Conservation (phyloP, 75 land plant genomes). For the Picea sitchensis region DNA sequence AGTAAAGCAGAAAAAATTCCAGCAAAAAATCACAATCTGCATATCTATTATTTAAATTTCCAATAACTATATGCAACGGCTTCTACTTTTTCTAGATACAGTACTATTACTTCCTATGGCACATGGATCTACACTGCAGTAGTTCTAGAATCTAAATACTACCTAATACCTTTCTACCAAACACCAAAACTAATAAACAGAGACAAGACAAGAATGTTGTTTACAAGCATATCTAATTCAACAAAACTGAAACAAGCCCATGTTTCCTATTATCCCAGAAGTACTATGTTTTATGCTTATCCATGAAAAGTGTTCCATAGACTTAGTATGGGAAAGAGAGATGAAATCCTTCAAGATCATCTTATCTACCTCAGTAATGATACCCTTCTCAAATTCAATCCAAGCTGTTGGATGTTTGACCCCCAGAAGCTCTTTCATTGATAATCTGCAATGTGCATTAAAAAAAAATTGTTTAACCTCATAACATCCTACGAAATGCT, state of each 20-base stretch:
- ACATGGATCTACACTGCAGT: not conserved
- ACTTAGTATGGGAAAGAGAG: not conserved
- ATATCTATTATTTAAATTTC: not conserved
- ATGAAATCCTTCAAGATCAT: slow-evolving; percentile 1
- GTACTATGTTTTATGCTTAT: not conserved
- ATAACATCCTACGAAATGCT: not conserved
- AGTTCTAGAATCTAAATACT: no score
- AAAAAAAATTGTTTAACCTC: not conserved
- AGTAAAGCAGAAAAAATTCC: not conserved
- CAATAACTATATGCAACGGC: not conserved
- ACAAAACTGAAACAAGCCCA: not conserved
- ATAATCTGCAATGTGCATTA: slow-evolving; percentile 42
- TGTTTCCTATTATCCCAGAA: not conserved
- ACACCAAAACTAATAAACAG: no score
- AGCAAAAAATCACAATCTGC: not conserved
- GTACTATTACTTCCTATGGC: not conserved
- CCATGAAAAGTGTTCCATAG: not conserved
- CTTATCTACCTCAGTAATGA: slow-evolving; percentile 69
- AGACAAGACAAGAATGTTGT: not conserved
- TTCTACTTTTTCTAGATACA: not conserved
- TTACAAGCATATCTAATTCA: not conserved
- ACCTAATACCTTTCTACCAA: no score
- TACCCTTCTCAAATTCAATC: slow-evolving; percentile 92
- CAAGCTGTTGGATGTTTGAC: slow-evolving; percentile 92
- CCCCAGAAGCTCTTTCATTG: slow-evolving; percentile 79